Evolutionary conservation across 164 flowering plant species (phyloP).

Genomic region (Cinnamomum micranthum): DNA sequence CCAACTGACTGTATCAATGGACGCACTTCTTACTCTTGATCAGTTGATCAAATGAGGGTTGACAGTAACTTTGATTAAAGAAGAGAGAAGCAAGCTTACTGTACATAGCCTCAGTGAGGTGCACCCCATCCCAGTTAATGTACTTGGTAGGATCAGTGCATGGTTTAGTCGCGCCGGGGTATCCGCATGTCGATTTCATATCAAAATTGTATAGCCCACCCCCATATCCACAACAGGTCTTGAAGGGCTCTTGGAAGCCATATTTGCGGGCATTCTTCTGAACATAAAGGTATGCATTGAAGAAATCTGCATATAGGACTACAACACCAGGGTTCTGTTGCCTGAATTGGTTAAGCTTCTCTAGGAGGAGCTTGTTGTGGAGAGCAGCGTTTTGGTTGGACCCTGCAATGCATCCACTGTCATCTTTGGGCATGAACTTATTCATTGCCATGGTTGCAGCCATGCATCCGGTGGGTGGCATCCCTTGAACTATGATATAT

Average conservation of each 20-base stretch:
- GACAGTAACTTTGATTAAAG: constrained; percentile 31
- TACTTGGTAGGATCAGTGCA: constrained; percentile 49
- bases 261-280: constrained; percentile 29
- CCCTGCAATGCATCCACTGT: too few relatives aligned
- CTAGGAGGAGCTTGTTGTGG: too few relatives aligned
- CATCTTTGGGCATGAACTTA: constrained; percentile 25
- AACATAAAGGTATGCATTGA: constrained; percentile 42
- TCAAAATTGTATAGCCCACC: constrained; percentile 52
- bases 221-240: constrained; percentile 66
- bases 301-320: constrained; percentile 62
- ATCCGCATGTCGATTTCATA: constrained; percentile 45
- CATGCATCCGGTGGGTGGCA: constrained; percentile 71
- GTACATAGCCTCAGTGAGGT: constrained; percentile 61
- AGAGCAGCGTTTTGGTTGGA: too few relatives aligned
- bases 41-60: constrained; percentile 38
- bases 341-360: constrained; percentile 21
- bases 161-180: constrained; percentile 21
- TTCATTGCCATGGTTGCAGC: constrained; percentile 61
- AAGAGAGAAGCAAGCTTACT: constrained; percentile 32
- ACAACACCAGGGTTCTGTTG: constrained; percentile 43
- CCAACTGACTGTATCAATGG: too few relatives aligned
- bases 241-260: constrained; percentile 60
- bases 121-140: constrained; percentile 80
- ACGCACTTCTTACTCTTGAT: constrained; percentile 4
- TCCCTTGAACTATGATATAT: constrained; percentile 68